Conservation (phyloP, 2,329 filamentous ascomycete genomes). For the Fusarium virguliforme region DNA sequence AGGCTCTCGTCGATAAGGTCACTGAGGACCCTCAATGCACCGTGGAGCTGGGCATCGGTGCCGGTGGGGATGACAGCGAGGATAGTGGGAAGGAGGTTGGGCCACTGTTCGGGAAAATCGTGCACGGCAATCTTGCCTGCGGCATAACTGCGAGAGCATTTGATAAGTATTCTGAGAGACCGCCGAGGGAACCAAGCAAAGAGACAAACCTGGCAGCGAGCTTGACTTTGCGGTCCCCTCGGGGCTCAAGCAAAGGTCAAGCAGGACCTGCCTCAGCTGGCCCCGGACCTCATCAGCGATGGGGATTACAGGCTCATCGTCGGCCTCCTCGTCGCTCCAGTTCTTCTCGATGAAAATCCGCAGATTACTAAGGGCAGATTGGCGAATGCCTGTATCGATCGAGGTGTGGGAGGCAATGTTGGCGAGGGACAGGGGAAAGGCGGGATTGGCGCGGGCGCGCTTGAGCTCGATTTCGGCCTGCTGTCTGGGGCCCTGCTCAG, state of each 20-base stretch:
- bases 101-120: slow-evolving; percentile 97
- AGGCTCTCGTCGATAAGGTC: slow-evolving; percentile 95
- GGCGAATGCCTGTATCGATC: slow-evolving; percentile 82
- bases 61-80: slow-evolving; percentile 84
- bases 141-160: slow-evolving; percentile 67
- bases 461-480: slow-evolving; percentile 89
- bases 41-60: slow-evolving; percentile 86
- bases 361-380: slow-evolving; percentile 84
- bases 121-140: slow-evolving; percentile 95
- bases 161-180: slow-evolving; percentile 12
- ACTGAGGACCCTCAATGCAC: slow-evolving; percentile 87
- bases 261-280: slow-evolving; percentile 79
- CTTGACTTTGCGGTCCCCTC: slow-evolving; percentile 88
- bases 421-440: slow-evolving; percentile 84
- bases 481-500: slow-evolving; percentile 83
- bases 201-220: slow-evolving; percentile 81
- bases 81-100: slow-evolving; percentile 85
- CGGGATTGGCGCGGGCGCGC: slow-evolving; percentile 76
- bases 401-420: slow-evolving; percentile 85
- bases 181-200: too few species aligned
- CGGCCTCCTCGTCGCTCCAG: slow-evolving; percentile 85
- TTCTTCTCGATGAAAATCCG: slow-evolving; percentile 87
- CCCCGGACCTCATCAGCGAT: slow-evolving; percentile 82
- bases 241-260: slow-evolving; percentile 82
- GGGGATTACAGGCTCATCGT: slow-evolving; percentile 73